Percentiles rank a stretch among this genome's conserved stretches.
Conservation (phyloP, 1,284 basidiomycete genomes). For the Cystobasidium pallidum region DNA sequence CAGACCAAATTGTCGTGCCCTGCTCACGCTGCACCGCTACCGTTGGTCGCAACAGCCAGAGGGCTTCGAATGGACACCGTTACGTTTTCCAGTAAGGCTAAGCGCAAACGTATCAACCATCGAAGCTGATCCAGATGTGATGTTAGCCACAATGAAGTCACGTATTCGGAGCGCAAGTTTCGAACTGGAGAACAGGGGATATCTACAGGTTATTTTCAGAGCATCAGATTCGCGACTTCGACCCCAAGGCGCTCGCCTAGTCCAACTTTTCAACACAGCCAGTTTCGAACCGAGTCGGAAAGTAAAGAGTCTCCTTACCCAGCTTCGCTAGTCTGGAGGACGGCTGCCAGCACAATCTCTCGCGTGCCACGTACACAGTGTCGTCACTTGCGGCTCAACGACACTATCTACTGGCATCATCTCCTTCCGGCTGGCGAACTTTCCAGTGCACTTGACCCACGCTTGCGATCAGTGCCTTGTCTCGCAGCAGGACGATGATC, state of each 20-base stretch:
- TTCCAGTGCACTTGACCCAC: constrained; percentile 32
- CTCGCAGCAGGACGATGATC: constrained; percentile 13
- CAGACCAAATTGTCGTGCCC: constrained; percentile 75
- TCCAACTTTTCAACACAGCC: background rate
- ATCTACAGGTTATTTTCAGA: background rate
- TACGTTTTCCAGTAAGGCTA: constrained; percentile 81
- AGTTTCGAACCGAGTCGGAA: background rate
- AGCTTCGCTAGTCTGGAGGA: background rate
- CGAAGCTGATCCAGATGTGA: background rate
- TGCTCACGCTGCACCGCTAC: constrained; percentile 69
- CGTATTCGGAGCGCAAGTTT: constrained; percentile 71
- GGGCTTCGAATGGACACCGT: constrained; percentile 72
- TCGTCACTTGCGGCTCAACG: constrained; percentile 63
- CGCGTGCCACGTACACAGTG: background rate
- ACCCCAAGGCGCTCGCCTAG: background rate
- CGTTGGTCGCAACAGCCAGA: constrained; percentile 58
- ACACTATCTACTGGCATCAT: constrained; percentile 77
- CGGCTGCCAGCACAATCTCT: background rate
- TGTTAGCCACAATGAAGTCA: constrained; percentile 66
- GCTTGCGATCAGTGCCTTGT: background rate
- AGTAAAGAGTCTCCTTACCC: constrained; percentile 4
- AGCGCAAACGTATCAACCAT: too few relatives aligned
- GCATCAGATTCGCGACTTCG: background rate
- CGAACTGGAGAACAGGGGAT: constrained; percentile 66
- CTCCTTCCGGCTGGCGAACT: constrained; percentile 69